Evolutionary conservation across 192 early-diverging fungal species (phyloP).

Genomic region (Chytriomyces hyalinus): DNA sequence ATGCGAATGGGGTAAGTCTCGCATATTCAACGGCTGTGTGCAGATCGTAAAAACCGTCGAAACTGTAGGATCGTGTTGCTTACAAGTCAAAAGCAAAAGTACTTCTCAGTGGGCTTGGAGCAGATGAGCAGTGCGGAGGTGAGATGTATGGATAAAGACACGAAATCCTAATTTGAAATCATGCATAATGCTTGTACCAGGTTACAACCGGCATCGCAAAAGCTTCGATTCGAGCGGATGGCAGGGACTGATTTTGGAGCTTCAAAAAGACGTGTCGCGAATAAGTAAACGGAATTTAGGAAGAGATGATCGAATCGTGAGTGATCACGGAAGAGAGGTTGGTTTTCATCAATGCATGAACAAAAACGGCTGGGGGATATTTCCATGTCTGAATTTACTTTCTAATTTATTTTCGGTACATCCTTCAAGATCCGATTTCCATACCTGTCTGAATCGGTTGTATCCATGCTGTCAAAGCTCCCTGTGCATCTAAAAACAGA

Average conservation of each 20-base stretch:
- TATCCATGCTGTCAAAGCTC: slow-evolving; percentile 64
- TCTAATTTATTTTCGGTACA: not conserved
- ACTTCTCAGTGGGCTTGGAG: slow-evolving; percentile 85
- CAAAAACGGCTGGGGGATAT: not conserved
- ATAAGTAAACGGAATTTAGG: slow-evolving; percentile 90
- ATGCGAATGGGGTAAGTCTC: slow-evolving; percentile 33
- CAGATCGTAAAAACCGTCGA: not conserved
- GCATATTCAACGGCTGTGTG: not conserved
- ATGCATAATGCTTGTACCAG: slow-evolving; percentile 49
- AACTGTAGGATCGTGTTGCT: slow-evolving; percentile 37
- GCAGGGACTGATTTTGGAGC: slow-evolving; percentile 70
- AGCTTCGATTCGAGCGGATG: slow-evolving; percentile 70
- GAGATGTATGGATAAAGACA: not conserved
- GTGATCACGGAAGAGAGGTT: slow-evolving; percentile 83
- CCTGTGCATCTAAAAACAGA: slow-evolving; percentile 85
- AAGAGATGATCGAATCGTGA: slow-evolving; percentile 91
- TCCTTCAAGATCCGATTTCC: slow-evolving; percentile 68
- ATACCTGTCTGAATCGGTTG: slow-evolving; percentile 77
- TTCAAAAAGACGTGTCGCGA: slow-evolving; percentile 83
- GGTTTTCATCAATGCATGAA: slow-evolving; percentile 32
- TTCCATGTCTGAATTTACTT: not conserved
- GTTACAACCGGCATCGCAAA: slow-evolving; percentile 86
- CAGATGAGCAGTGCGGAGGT: slow-evolving; percentile 84
- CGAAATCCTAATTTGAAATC: not conserved
- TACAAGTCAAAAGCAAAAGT: slow-evolving; percentile 78